Evolutionary conservation across 2,329 filamentous ascomycete species (phyloP).

Genomic region (Stagonosporopsis tanaceti): DNA sequence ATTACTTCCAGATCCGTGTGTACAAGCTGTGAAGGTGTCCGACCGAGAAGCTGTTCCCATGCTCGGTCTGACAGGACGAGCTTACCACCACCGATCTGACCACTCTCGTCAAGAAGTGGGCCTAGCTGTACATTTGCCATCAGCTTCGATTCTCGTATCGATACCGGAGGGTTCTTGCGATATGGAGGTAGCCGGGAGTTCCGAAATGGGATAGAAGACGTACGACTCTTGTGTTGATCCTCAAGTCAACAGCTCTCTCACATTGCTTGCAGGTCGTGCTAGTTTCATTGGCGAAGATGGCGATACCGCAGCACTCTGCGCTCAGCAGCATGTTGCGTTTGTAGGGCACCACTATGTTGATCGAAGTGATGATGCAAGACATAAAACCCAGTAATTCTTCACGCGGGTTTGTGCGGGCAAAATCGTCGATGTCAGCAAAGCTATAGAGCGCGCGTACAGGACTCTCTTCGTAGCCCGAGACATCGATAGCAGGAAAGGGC

Average conservation of each 20-base stretch:
- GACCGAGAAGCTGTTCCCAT: slow-evolving; percentile 61
- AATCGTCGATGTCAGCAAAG: slow-evolving; percentile 56
- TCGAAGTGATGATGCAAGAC: slow-evolving; percentile 53
- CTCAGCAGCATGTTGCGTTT: slow-evolving; percentile 56
- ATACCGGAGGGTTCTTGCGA: background rate
- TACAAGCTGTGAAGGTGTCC: slow-evolving; percentile 56
- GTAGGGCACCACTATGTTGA: slow-evolving; percentile 52
- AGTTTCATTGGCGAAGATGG: slow-evolving; percentile 61
- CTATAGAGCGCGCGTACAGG: slow-evolving; percentile 51
- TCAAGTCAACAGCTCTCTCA: slow-evolving; percentile 44
- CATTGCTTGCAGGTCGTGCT: slow-evolving; percentile 53
- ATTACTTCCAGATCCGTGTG: slow-evolving; percentile 50
- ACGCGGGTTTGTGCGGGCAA: slow-evolving; percentile 34
- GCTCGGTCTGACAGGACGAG: slow-evolving; percentile 62
- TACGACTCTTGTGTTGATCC: slow-evolving; percentile 55
- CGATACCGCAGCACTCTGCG: slow-evolving; percentile 61
- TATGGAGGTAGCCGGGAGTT: background rate
- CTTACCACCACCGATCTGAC: slow-evolving; percentile 59
- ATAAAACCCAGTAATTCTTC: slow-evolving; percentile 55
- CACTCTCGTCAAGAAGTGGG: slow-evolving; percentile 64
- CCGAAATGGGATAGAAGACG: slow-evolving; percentile 14
- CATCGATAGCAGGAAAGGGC: slow-evolving; percentile 54
- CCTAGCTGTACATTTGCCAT: slow-evolving; percentile 45
- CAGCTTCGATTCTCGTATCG: background rate
- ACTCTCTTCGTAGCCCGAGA: slow-evolving; percentile 31